Evolutionary conservation across 106 monocot genomes (phyloP).

Genomic region (Dendrobium huoshanense): DNA sequence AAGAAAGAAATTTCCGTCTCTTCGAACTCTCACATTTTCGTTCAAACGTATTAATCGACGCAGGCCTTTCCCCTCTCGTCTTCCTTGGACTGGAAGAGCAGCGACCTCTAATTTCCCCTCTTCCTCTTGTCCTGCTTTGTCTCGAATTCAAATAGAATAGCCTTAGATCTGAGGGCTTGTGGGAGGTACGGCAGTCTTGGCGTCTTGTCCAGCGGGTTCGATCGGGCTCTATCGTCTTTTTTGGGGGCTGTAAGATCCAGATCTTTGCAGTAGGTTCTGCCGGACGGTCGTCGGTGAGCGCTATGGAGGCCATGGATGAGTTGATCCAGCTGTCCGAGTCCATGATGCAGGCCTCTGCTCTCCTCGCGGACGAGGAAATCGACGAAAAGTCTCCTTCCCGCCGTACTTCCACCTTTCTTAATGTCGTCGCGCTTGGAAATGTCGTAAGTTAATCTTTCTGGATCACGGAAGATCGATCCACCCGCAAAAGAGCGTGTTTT

Average conservation of each 20-base stretch:
- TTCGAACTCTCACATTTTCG: background rate
- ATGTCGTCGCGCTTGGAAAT: slow-evolving; percentile 65
- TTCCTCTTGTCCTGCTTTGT: background rate
- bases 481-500: background rate
- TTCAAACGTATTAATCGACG: slow-evolving; percentile 2
- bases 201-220: background rate
- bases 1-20: background rate
- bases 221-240: background rate
- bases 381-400: slow-evolving; percentile 26
- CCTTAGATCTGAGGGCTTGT: background rate
- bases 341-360: slow-evolving; percentile 61
- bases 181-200: background rate
- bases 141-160: background rate
- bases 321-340: slow-evolving; percentile 50
- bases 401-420: slow-evolving; percentile 48
- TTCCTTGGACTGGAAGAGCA: background rate
- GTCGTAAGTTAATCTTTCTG: slow-evolving; percentile 29
- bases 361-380: slow-evolving; percentile 62
- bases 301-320: slow-evolving; percentile 68
- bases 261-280: background rate
- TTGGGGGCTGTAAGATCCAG: slow-evolving; percentile 1
- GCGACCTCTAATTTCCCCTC: background rate
- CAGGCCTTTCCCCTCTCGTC: background rate
- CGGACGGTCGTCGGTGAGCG: background rate
- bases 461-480: background rate